Base-by-base conservation (phyloP, 768 basidiomycete genomes). In the Lactarius deliciosus region DNA sequence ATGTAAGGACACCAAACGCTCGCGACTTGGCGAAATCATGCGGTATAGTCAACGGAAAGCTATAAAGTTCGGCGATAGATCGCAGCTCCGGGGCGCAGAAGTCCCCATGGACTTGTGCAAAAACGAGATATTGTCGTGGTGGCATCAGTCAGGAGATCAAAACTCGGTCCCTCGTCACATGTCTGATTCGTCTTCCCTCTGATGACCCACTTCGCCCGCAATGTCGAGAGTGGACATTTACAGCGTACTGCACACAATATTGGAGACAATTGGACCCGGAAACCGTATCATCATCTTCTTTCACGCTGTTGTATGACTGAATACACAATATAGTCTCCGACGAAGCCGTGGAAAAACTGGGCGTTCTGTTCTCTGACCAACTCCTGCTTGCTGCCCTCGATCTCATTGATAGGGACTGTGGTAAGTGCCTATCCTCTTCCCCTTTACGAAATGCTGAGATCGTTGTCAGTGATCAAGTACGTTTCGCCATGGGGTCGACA, bases 41-140 rank as follows among this genome's bases (percentile, higher is more conserved):
- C 16, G 77, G 72, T 7, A 75, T 69, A 41, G 78, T 71, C 50
- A 92, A 76, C 0, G 79, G 71, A 74, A 97, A 91, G 10, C 82
- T 85, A 77, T 89, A 75, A 0, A 94, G 81, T 71, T 94, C 86
- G 2, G 92, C 84, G 45, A 95, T 75, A 4, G 94, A 95, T 36
- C 78, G 75, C 0, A 97, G 83, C 74, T 95, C 93, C 40, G 94
- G 94, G 15, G 96, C 75, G 30, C 95, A 82, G 74, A 96, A 96
- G 43, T 91, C 88, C 41, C 83, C 80, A 74, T 96, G 92, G 6
- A 81, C 83, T 75, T 91, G 91, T 2, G 92, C 92, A 76, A 94
- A 92, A 61, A 96, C 77, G 63, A 94, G 81, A 69, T 85, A 87
- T 53, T 77, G 61, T 55, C 34, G 60, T 41, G 36, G 16, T 36